Conservation (phyloP, 495 filamentous ascomycete species). For the Aspergillus conjunctus region DNA sequence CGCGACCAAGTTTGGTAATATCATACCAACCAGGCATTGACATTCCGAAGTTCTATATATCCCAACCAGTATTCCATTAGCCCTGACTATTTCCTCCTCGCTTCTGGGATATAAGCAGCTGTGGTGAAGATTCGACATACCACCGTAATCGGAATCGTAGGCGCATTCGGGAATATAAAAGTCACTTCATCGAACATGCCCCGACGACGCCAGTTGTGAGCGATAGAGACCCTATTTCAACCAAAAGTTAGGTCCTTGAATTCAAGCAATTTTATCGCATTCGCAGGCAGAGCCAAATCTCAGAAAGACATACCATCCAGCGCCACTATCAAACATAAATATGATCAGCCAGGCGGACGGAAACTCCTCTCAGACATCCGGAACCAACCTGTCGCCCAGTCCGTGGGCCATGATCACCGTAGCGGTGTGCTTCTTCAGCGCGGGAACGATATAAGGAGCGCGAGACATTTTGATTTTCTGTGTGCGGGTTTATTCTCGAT, state of each 20-base stretch:
- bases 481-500: too few species aligned
- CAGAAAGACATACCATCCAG: slow-evolving; percentile 62
- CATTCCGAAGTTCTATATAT: slow-evolving; percentile 72
- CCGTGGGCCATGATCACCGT: slow-evolving; percentile 95
- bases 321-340: slow-evolving; percentile 46
- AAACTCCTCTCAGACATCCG: not conserved
- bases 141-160: slow-evolving; percentile 81
- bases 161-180: slow-evolving; percentile 95
- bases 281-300: not conserved
- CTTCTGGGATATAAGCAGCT: not conserved
- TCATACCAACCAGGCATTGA: slow-evolving; percentile 93
- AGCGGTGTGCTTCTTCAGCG: slow-evolving; percentile 87
- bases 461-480: slow-evolving; percentile 49
- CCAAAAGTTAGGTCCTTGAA: not conserved
- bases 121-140: slow-evolving; percentile 51
- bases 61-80: slow-evolving; percentile 8
- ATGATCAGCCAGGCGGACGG: slow-evolving; percentile 18
- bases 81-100: not conserved
- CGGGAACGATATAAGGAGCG: slow-evolving; percentile 75
- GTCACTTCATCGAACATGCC: slow-evolving; percentile 84
- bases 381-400: slow-evolving; percentile 71
- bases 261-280: not conserved
- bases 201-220: slow-evolving; percentile 86
- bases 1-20: slow-evolving; percentile 61
- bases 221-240: slow-evolving; percentile 63